Percentiles rank a stretch among this genome's conserved stretches.
phyloP scores from a whole-genome alignment of 495 filamentous ascomycete species.

The Neurospora discreta region DNA sequence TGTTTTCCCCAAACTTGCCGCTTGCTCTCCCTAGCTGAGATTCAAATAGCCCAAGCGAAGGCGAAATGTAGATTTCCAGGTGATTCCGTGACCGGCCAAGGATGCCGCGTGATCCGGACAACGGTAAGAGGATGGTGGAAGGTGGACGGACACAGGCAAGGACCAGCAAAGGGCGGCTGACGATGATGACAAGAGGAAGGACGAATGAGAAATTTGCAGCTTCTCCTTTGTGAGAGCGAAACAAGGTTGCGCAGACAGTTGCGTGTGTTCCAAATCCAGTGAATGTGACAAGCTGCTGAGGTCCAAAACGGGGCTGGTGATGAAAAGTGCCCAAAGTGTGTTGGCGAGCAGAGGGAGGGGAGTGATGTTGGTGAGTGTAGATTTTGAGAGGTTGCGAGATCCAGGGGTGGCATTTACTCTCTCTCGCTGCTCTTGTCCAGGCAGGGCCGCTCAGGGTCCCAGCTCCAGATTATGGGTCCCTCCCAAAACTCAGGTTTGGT shows the following conservation, averaged over 20 bases:
- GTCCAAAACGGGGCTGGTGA: constrained; percentile 1
- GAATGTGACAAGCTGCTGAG: neutral
- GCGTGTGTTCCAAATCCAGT: neutral
- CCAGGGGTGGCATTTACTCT: neutral
- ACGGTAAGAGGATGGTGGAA: neutral
- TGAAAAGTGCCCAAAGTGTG: neutral
- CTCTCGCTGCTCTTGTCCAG: neutral
- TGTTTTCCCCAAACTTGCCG: neutral
- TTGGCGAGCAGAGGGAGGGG: neutral
- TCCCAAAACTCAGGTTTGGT: neutral
- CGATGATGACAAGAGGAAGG: neutral
- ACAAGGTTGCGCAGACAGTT: neutral
- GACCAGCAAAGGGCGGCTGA: neutral
- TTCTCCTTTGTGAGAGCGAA: neutral
- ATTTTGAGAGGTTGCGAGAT: neutral
- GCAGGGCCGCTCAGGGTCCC: neutral
- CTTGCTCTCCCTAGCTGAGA: neutral
- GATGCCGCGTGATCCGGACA: neutral
- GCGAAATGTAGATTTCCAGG: neutral
- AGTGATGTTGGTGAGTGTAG: neutral
- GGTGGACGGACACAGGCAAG: neutral
- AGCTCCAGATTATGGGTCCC: neutral
- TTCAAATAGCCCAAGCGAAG: neutral
- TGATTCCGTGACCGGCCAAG: neutral
- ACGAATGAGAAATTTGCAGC: neutral